A percentile compares a stretch with the other conserved stretches of the same genome.
Evolutionary conservation across 352 stramenopile genomes (phyloP).

Genomic region (Phytophthora citrophthora): DNA sequence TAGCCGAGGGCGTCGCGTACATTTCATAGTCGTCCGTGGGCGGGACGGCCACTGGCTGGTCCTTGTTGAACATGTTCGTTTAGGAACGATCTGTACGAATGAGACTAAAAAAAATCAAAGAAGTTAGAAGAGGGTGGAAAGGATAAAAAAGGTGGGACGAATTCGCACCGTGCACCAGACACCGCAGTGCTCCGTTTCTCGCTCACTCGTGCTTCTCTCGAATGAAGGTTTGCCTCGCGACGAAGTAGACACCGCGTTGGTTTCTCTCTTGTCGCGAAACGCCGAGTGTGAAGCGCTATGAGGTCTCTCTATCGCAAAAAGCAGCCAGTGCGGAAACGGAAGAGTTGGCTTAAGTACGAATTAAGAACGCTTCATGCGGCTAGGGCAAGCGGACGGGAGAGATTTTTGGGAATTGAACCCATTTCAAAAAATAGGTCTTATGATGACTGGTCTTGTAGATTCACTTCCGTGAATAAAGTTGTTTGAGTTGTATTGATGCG

Average conservation of each 20-base stretch:
- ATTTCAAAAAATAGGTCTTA: conserved; percentile 1
- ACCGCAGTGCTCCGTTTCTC: conserved; percentile 19
- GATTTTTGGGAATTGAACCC: conserved; percentile 5
- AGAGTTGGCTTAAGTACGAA: conserved; percentile 4
- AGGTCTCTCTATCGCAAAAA: conserved; percentile 25
- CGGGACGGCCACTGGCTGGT: conserved; percentile 32
- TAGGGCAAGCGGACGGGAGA: conserved; percentile 37
- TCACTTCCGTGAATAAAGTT: too few relatives aligned
- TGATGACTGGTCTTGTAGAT: background rate
- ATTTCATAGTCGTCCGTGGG: conserved; percentile 65
- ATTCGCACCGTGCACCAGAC: conserved; percentile 6
- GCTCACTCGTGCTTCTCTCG: conserved; percentile 44
- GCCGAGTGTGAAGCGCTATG: conserved; percentile 12
- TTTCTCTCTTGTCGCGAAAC: conserved; percentile 38
- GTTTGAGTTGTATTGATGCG: too few relatives aligned
- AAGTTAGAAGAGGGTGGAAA: background rate
- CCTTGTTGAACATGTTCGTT: conserved; percentile 64
- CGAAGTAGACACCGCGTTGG: conserved; percentile 15
- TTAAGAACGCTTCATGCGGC: background rate
- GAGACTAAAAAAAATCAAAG: conserved; percentile 4
- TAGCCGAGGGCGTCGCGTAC: conserved; percentile 67
- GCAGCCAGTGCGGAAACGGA: conserved; percentile 24
- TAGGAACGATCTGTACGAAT: conserved; percentile 24
- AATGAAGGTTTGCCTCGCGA: conserved; percentile 23
- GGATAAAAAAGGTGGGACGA: too few relatives aligned